Base-by-base conservation (phyloP, 148 eudicot species). In the Rhododendron henanense region DNA sequence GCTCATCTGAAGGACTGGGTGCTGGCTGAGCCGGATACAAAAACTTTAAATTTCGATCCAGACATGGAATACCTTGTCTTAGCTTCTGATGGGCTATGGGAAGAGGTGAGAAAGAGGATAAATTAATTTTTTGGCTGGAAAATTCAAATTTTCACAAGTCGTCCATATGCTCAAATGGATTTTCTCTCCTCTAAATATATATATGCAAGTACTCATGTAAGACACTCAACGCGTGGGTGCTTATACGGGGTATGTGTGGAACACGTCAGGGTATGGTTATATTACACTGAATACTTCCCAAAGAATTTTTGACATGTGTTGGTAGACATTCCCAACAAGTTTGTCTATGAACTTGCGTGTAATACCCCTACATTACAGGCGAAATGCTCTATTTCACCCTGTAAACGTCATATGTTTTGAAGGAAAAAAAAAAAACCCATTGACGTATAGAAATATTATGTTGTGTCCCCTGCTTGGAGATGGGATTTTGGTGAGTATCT, bases 61-160 rank as follows among this genome's bases (percentile, higher is more conserved):
- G 96, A 96, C 37, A 92, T 94, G 94, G 92, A 95, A 85, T 96
- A 93, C 85, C 92, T 96, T 53, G 87, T 96, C 39, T 87, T 96
- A 85, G 99, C 99, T 75, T 95, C 99, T 85, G 99, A 96, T 89
- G 99, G 99, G 71, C 89, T 96, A 37, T 96, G 99, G 99, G 98
- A 95, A 55, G 87, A 93, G 98, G 99, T 96, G 86, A 87, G 73
- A 61, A 78, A 84, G 50, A 73, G 51, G 37, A 83, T 48, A 33
- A 69, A 53, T 82, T 71, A 13, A 0, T 8, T 51, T 61, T 55
- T 51, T 81, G n/a, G 63, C 65, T 28, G 8, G 23, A 19, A 51
- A 55, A 51, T 31, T 81, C 35, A 50, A 51, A 31, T 81, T 14
- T 81, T 16, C 2, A n/a, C 21, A 23, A 77, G 11, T 14, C 3